phyloP scores from a whole-genome alignment of 2,329 filamentous ascomycete species.

The Escovopsis sp. region DNA sequence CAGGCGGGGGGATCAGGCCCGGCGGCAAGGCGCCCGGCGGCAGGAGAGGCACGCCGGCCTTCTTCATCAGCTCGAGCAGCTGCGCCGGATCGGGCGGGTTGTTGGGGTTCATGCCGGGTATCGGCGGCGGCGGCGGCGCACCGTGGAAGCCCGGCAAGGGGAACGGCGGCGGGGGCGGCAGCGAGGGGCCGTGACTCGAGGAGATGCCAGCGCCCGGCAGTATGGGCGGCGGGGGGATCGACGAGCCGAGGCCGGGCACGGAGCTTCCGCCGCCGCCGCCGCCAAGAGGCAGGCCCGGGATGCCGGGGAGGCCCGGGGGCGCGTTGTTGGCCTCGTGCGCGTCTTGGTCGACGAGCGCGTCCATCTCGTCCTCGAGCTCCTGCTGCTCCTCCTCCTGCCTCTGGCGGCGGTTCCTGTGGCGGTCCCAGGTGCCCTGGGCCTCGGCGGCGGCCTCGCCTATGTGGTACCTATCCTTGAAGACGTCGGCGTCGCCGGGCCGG shows the following conservation, averaged over 20 bases:
- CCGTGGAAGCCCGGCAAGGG: slow-evolving; percentile 35
- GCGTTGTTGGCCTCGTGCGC: slow-evolving; percentile 30
- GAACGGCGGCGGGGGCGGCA: slow-evolving; percentile 37
- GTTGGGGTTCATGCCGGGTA: slow-evolving; percentile 41
- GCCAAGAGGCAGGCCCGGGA: slow-evolving; percentile 36
- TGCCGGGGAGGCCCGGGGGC: slow-evolving; percentile 28
- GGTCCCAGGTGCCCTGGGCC: slow-evolving; percentile 87
- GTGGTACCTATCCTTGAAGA: slow-evolving; percentile 83
- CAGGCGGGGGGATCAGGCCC: slow-evolving; percentile 28
- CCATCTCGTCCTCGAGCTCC: slow-evolving; percentile 83
- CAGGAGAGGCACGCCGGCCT: slow-evolving; percentile 47
- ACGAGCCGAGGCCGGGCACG: slow-evolving; percentile 28
- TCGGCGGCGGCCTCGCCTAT: slow-evolving; percentile 89
- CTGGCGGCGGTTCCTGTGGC: slow-evolving; percentile 61
- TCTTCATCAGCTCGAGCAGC: slow-evolving; percentile 50
- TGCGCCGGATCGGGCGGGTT: slow-evolving; percentile 47
- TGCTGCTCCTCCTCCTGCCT: slow-evolving; percentile 87
- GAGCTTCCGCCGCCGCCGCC: slow-evolving; percentile 13
- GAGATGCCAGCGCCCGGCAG: slow-evolving; percentile 34
- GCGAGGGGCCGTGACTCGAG: slow-evolving; percentile 22
- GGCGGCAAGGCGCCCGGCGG: slow-evolving; percentile 32
- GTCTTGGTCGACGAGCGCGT: slow-evolving; percentile 83
- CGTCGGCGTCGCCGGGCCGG: slow-evolving; percentile 72
- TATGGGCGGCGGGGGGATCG: slow-evolving; percentile 24
- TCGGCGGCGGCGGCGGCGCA: slow-evolving; percentile 29